Conservation (phyloP, 2,329 filamentous ascomycete species). For the Biscogniauxia sp. region DNA sequence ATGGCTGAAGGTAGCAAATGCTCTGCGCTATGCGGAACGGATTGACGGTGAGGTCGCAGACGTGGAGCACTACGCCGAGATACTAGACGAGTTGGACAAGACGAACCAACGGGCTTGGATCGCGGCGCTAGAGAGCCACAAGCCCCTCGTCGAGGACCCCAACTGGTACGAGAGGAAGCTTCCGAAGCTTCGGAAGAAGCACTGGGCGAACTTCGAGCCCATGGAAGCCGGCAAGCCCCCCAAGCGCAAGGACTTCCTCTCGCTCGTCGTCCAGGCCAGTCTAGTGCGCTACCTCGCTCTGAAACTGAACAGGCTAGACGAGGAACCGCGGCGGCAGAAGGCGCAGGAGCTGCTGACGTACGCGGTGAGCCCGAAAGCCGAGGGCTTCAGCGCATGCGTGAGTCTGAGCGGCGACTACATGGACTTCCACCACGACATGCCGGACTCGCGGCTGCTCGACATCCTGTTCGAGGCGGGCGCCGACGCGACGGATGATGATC, state of each 20-base stretch:
- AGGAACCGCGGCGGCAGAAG: conserved; percentile 22
- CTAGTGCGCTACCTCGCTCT: conserved; percentile 25
- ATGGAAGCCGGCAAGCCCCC: conserved; percentile 34
- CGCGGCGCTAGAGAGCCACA: conserved; percentile 26
- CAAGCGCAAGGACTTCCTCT: conserved; percentile 31
- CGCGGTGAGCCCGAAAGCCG: conserved; percentile 30
- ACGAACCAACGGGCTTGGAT: conserved; percentile 30
- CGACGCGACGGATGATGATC: conserved; percentile 21
- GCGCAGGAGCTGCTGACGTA: conserved; percentile 32
- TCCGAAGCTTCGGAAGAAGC: conserved; percentile 25
- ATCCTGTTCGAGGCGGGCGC: conserved; percentile 30
- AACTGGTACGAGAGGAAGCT: conserved; percentile 31
- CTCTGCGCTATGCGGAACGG: conserved; percentile 29
- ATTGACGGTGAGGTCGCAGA: conserved; percentile 25
- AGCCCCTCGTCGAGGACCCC: conserved; percentile 32
- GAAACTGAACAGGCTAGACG: conserved; percentile 22
- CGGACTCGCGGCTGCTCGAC: conserved; percentile 28
- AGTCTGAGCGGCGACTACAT: conserved; percentile 32
- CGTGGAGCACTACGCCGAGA: conserved; percentile 22
- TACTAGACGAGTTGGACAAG: conserved; percentile 31
- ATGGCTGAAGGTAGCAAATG: conserved; percentile 32
- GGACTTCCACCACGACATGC: conserved; percentile 35
- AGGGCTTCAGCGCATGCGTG: conserved; percentile 32
- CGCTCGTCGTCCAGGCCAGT: conserved; percentile 31
- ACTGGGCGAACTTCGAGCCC: conserved; percentile 33